phyloP scores from a whole-genome alignment of 768 basidiomycete genomes.

The Tubosaeta brunneosetosa region DNA sequence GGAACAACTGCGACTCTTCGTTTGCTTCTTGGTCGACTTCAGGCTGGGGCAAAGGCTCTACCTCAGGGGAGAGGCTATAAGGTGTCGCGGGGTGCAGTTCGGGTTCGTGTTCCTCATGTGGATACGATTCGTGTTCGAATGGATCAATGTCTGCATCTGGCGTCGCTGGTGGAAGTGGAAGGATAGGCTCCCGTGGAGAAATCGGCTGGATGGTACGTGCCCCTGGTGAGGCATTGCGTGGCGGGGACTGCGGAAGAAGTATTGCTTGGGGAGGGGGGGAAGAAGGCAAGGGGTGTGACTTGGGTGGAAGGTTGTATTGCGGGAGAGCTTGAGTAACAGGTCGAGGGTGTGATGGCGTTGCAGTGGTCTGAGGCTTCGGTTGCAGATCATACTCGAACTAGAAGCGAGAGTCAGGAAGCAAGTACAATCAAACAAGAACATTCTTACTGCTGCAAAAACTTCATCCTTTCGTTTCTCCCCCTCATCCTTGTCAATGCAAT shows the following conservation, averaged over 20 bases:
- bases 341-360: constrained; percentile 15
- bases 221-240: neutral
- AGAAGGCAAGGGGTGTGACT: constrained; percentile 4
- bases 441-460: constrained; percentile 52
- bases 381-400: constrained; percentile 41
- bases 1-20: constrained; percentile 38
- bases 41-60: neutral
- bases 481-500: constrained; percentile 57
- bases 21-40: constrained; percentile 20
- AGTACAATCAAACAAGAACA: neutral
- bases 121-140: constrained; percentile 29
- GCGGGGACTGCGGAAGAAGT: constrained; percentile 9
- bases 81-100: constrained; percentile 20
- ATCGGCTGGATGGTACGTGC: constrained; percentile 4
- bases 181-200: constrained; percentile 12
- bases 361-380: constrained; percentile 9
- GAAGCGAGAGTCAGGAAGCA: constrained; percentile 2
- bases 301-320: constrained; percentile 9
- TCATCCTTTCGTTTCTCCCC: constrained; percentile 48
- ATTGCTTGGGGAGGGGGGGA: constrained; percentile 12
- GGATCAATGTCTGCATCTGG: constrained; percentile 32
- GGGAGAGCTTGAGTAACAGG: constrained; percentile 5
- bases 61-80: constrained; percentile 26
- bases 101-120: constrained; percentile 14
- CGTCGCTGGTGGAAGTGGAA: constrained; percentile 13